A percentile compares a stretch with the other conserved stretches of the same genome.
Conservation (phyloP, 768 basidiomycete species). For the Phylloporus sp. region DNA sequence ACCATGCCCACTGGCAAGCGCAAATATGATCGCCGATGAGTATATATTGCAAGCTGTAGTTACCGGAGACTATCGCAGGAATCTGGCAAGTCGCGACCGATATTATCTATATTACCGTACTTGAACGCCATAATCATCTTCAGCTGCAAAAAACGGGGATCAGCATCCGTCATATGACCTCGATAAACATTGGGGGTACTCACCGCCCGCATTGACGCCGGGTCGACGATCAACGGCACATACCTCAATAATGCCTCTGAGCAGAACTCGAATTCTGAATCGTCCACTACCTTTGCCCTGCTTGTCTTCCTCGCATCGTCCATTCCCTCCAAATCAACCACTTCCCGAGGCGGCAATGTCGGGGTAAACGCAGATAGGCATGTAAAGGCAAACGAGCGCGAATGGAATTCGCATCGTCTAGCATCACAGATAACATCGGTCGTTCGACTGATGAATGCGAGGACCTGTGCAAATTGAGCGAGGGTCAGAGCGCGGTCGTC, state of each 20-base stretch:
- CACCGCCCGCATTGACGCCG: slow-evolving; percentile 1
- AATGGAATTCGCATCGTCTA: slow-evolving; percentile 9
- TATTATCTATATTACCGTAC: no score
- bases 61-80: no score
- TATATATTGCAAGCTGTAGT: no score
- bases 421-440: slow-evolving; percentile 2
- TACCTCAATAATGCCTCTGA: slow-evolving; percentile 8
- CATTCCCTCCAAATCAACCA: no score
- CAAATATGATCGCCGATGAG: no score
- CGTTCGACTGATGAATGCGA: slow-evolving; percentile 8
- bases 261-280: slow-evolving; percentile 9
- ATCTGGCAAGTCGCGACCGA: no score
- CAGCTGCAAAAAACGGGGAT: neutral
- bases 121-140: neutral
- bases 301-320: no score
- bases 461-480: neutral
- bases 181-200: neutral
- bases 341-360: neutral
- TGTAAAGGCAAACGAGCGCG: slow-evolving; percentile 12
- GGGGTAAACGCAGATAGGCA: slow-evolving; percentile 5
- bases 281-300: neutral
- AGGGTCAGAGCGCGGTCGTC: neutral
- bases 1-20: no score
- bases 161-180: neutral
- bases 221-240: slow-evolving; percentile 3